phyloP scores from a whole-genome alignment of 495 filamentous ascomycete species.

The Aspergillus cristatus region DNA sequence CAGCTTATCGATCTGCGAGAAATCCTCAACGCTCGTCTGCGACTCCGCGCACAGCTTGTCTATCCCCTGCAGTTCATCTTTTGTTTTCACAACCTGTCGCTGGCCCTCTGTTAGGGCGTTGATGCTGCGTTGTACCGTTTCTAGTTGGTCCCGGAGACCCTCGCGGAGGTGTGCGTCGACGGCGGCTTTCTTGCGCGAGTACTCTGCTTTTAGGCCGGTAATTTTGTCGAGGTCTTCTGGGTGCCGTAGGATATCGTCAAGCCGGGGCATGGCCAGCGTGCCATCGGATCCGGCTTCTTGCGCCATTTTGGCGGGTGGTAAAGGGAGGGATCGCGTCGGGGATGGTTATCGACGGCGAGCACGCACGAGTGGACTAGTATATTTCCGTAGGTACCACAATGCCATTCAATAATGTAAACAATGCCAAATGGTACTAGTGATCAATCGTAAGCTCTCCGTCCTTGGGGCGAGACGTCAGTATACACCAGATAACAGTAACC shows the following conservation, averaged over 20 bases:
- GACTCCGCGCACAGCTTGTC: slow-evolving; percentile 94
- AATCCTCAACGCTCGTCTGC: slow-evolving; percentile 92
- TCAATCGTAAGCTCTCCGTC: too few relatives aligned
- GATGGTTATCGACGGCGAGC: too few relatives aligned
- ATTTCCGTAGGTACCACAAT: too few relatives aligned
- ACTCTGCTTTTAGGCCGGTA: slow-evolving; percentile 77
- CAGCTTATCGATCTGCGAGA: slow-evolving; percentile 90
- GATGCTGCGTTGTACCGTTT: slow-evolving; percentile 88
- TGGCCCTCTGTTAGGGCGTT: slow-evolving; percentile 76
- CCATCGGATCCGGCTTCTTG: slow-evolving; percentile 27
- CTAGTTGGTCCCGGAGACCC: slow-evolving; percentile 81
- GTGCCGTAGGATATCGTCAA: slow-evolving; percentile 50
- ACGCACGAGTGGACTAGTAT: neutral
- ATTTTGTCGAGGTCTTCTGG: slow-evolving; percentile 94
- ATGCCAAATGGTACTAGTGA: too few relatives aligned
- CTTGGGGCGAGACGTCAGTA: too few relatives aligned
- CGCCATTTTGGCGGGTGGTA: slow-evolving; percentile 22
- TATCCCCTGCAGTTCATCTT: slow-evolving; percentile 97
- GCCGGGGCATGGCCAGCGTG: slow-evolving; percentile 35
- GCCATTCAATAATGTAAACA: too few relatives aligned
- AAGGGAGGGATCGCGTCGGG: neutral
- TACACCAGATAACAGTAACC: too few relatives aligned
- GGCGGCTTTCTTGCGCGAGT: slow-evolving; percentile 84
- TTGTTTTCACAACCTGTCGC: slow-evolving; percentile 75
- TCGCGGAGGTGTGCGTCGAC: slow-evolving; percentile 83